phyloP scores from a whole-genome alignment of 441 rosid species.

The Populus hybrid region DNA sequence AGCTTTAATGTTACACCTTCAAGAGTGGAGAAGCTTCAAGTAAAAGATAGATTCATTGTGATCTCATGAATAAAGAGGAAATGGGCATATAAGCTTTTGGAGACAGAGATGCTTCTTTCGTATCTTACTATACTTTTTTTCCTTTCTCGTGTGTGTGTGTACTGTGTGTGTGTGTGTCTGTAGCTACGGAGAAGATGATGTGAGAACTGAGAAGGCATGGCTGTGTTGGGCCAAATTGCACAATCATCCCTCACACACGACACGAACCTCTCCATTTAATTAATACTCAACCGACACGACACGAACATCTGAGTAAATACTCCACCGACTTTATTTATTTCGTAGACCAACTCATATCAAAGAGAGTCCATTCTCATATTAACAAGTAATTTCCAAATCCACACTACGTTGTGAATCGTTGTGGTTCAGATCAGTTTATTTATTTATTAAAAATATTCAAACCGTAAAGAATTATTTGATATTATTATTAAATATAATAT shows the following conservation, averaged over 20 bases:
- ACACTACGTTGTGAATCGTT: too few species aligned
- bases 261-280: neutral
- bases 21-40: constrained; percentile 23
- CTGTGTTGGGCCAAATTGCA: constrained; percentile 31
- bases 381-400: too few species aligned
- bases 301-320: neutral
- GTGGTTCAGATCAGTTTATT: too few species aligned
- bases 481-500: too few species aligned
- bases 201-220: constrained; percentile 21
- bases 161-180: too few species aligned
- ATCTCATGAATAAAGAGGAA: constrained; percentile 24
- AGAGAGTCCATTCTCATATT: constrained; percentile 3
- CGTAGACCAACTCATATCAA: neutral
- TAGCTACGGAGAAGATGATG: constrained; percentile 13
- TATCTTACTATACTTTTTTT: neutral
- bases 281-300: too few species aligned
- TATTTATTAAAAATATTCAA: too few species aligned
- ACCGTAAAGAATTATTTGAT: too few species aligned
- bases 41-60: constrained; percentile 19
- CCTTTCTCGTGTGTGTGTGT: neutral
- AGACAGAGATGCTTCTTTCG: constrained; percentile 20
- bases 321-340: constrained; percentile 29
- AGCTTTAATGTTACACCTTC: neutral
- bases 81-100: constrained; percentile 21
- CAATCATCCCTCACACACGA: constrained; percentile 6